Percentiles rank a stretch among this genome's conserved stretches.
These are phyloP conservation scores for Volvox reticuliferus DNA, from an alignment of 139 green algal species.

Conservation along the genomic window DNA sequence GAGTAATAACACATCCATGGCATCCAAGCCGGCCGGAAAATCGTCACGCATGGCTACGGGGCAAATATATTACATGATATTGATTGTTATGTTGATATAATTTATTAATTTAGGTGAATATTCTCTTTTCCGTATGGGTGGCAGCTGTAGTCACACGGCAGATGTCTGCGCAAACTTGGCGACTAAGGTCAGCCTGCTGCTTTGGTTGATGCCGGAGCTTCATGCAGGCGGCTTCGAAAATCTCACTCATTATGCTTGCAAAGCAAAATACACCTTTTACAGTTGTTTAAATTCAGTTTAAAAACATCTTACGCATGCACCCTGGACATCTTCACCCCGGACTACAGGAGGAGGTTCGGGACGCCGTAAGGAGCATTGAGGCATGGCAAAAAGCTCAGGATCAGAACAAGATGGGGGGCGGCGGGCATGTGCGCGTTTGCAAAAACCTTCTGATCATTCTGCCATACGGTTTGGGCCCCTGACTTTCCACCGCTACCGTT, in stretches of 20 bases:
- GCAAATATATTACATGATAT: no score
- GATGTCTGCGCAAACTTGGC: background rate
- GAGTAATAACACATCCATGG: no score
- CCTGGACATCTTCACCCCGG: background rate
- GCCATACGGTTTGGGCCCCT: no score
- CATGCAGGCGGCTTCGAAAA: background rate
- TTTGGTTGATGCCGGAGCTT: background rate
- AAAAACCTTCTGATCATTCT: no score
- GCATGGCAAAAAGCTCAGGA: conserved; percentile 33
- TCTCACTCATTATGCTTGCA: no score
- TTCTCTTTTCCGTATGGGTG: background rate
- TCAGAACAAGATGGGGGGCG: background rate
- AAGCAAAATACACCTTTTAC: no score
- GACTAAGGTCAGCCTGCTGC: background rate
- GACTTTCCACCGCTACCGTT: no score
- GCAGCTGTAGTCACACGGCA: background rate
- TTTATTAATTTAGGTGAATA: no score
- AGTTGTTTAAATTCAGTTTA: no score
- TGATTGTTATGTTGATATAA: background rate
- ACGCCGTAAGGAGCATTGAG: conserved; percentile 18
- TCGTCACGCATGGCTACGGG: no score
- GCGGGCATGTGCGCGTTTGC: background rate
- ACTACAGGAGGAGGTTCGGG: conserved; percentile 10
- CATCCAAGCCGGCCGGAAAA: no score
- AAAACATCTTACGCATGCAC: no score